Percentiles rank a stretch among this genome's conserved stretches.
Evolutionary conservation across 495 filamentous ascomycete genomes (phyloP).

Genomic region (Clavariopsis aquatica): DNA sequence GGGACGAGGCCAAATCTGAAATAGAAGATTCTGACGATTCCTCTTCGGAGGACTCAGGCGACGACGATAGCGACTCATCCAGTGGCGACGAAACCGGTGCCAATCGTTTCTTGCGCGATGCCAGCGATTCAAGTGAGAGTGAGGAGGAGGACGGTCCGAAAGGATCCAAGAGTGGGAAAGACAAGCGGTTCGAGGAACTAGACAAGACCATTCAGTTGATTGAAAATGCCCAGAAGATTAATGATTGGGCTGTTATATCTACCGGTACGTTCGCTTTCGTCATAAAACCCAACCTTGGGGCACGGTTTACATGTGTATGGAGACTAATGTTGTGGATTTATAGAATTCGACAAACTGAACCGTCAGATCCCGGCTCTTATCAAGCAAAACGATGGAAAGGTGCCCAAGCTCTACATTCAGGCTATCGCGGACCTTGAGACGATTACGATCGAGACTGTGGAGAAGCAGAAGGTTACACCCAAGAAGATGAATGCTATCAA

Average conservation of each 20-base stretch:
- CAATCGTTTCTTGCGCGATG: constrained; percentile 77
- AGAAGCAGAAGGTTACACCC: constrained; percentile 91
- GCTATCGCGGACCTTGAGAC: constrained; percentile 92
- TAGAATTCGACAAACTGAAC: constrained; percentile 98
- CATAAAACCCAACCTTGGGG: too few relatives aligned
- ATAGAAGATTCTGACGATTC: constrained; percentile 61
- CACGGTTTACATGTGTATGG: too few relatives aligned
- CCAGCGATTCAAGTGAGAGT: constrained; percentile 60
- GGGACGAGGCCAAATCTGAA: constrained; percentile 51
- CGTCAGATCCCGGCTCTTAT: constrained; percentile 77
- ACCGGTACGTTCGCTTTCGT: constrained; percentile 61
- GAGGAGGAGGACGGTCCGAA: constrained; percentile 68
- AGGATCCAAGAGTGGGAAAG: constrained; percentile 37
- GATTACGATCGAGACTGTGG: constrained; percentile 86
- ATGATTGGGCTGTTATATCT: constrained; percentile 92
- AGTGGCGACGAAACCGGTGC: constrained; percentile 67
- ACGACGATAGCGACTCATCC: constrained; percentile 48
- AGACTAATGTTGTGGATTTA: neutral
- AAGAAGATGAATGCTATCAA: constrained; percentile 99
- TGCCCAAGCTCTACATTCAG: constrained; percentile 89
- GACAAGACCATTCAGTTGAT: constrained; percentile 85
- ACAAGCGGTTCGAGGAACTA: constrained; percentile 92
- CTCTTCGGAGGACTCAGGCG: constrained; percentile 54
- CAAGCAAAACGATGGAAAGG: constrained; percentile 64
- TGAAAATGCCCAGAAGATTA: constrained; percentile 95